Conservation (phyloP, 2,329 filamentous ascomycete genomes). For the Lasiodiplodia citricola region DNA sequence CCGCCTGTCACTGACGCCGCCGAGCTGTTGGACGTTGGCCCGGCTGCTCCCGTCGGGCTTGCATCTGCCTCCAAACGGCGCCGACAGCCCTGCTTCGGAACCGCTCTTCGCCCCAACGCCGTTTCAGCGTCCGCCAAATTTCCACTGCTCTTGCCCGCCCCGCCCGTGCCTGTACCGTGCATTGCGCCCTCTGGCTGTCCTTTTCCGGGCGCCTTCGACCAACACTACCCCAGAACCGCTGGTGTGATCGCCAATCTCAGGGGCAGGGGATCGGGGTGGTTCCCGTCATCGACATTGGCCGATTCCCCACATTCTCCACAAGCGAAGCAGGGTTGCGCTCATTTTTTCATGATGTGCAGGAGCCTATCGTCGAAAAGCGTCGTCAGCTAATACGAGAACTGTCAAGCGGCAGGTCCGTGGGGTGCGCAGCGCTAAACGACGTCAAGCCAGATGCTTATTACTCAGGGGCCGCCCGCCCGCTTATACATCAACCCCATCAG, state of each 20-base stretch:
- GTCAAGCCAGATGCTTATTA: conserved; percentile 3
- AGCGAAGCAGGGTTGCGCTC: background rate
- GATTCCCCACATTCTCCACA: conserved; percentile 22
- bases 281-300: conserved; percentile 13
- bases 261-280: conserved; percentile 18
- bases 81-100: background rate
- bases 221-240: conserved; percentile 5
- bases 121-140: conserved; percentile 15
- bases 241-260: conserved; percentile 24
- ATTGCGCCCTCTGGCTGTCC: background rate
- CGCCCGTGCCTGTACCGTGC: background rate
- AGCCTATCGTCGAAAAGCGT: conserved; percentile 20
- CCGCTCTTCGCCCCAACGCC: background rate
- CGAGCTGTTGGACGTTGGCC: conserved; percentile 25
- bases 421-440: background rate
- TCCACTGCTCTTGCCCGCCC: background rate
- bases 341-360: conserved; percentile 21
- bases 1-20: conserved; percentile 4
- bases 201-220: background rate
- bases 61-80: conserved; percentile 19
- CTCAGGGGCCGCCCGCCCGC: conserved; percentile 15
- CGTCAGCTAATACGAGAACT: conserved; percentile 22
- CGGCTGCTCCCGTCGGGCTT: conserved; percentile 23
- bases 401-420: conserved; percentile 18
- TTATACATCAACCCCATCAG: conserved; percentile 13